A percentile compares a stretch with the other conserved stretches of the same genome.
phyloP scores from a whole-genome alignment of 2,329 filamentous ascomycete species.

The Alternaria atra region DNA sequence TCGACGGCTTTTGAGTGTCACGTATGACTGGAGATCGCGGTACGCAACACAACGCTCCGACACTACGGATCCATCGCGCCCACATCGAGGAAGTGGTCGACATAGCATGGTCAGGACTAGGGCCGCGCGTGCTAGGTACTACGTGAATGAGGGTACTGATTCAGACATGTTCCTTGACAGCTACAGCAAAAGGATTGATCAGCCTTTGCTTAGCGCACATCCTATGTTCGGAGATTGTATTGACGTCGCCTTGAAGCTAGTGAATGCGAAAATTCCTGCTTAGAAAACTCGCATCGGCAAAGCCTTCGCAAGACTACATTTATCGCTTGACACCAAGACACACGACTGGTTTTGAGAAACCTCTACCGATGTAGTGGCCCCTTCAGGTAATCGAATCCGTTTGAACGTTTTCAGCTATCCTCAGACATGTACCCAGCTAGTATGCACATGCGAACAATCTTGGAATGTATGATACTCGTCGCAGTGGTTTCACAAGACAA shows the following conservation, averaged over 20 bases:
- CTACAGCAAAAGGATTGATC: not conserved
- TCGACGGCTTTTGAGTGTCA: slow-evolving; percentile 9
- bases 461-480: not conserved
- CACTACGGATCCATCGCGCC: not conserved
- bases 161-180: not conserved
- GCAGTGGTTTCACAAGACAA: not conserved
- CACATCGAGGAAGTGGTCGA: not conserved
- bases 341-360: not conserved
- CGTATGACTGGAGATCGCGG: slow-evolving; percentile 4
- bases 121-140: not conserved
- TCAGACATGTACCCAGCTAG: too few relatives aligned
- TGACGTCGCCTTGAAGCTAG: not conserved
- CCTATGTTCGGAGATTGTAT: not conserved
- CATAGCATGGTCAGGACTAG: not conserved
- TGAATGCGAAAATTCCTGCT: not conserved
- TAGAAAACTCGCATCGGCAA: not conserved
- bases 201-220: not conserved
- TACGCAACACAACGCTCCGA: not conserved
- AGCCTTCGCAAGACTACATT: not conserved
- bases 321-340: not conserved
- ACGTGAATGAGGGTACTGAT: not conserved
- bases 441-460: too few relatives aligned
- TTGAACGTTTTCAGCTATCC: not conserved
- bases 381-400: too few relatives aligned
- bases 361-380: too few relatives aligned